Conservation (phyloP, 306 rosid species). For the Rubus idaeus region DNA sequence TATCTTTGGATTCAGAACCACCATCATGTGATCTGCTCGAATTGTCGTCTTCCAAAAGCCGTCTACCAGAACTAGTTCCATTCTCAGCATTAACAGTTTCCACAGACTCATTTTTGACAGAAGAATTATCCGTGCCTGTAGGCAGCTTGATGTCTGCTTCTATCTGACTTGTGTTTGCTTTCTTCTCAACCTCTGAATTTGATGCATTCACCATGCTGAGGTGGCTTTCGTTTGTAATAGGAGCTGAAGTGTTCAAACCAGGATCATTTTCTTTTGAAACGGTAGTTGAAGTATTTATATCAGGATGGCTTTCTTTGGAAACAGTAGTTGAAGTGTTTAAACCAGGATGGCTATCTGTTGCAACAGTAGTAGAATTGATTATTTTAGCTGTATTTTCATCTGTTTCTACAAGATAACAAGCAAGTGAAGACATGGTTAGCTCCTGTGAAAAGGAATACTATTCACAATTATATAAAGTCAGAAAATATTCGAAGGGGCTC, state of each 20-base stretch:
- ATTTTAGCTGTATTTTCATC: slow-evolving; percentile 34
- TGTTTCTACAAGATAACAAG: slow-evolving; percentile 48
- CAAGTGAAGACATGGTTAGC: slow-evolving; percentile 16
- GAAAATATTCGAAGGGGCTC: slow-evolving; percentile 11
- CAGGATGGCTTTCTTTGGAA: slow-evolving; percentile 15
- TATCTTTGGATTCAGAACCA: slow-evolving; percentile 49
- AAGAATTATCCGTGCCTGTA: slow-evolving; percentile 39
- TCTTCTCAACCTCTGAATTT: slow-evolving; percentile 23
- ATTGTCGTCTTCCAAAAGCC: slow-evolving; percentile 68
- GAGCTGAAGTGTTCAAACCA: slow-evolving; percentile 24
- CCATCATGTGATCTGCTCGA: slow-evolving; percentile 52
- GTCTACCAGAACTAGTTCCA: slow-evolving; percentile 59
- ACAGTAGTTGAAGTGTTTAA: slow-evolving; percentile 23
- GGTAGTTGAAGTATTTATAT: slow-evolving; percentile 40
- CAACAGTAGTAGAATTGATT: slow-evolving; percentile 44
- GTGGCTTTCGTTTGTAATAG: slow-evolving; percentile 18
- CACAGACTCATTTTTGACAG: slow-evolving; percentile 41
- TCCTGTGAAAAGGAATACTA: slow-evolving; percentile 12
- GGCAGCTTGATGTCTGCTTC: slow-evolving; percentile 56
- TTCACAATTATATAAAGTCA: slow-evolving; percentile 20
- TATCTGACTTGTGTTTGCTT: slow-evolving; percentile 35
- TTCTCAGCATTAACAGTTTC: slow-evolving; percentile 42
- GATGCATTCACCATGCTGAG: slow-evolving; percentile 18
- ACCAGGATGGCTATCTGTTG: slow-evolving; percentile 34
- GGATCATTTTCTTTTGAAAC: slow-evolving; percentile 38